phyloP scores from a whole-genome alignment of 495 filamentous ascomycete genomes.

The Trichoderma orchidacearum region DNA sequence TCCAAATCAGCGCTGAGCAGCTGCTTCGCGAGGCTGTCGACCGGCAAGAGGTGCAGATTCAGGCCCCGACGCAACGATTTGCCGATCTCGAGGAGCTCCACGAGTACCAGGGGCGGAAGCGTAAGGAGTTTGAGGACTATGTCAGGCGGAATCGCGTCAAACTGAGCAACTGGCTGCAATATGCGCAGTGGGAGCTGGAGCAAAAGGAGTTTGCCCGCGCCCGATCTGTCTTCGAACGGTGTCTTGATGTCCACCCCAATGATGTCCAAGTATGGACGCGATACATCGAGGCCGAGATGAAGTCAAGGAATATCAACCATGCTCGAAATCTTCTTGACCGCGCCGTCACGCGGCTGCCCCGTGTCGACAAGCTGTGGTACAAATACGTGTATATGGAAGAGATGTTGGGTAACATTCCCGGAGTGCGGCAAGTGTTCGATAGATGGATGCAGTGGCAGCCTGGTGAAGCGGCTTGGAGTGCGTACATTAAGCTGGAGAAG shows the following conservation, averaged over 20 bases:
- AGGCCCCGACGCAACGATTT: conserved; percentile 88
- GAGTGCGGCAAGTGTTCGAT: conserved; percentile 90
- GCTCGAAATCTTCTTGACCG: conserved; percentile 88
- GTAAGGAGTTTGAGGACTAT: conserved; percentile 97
- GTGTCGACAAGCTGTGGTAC: conserved; percentile 94
- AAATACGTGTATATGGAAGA: conserved; percentile 99
- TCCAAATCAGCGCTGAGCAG: conserved; percentile 93
- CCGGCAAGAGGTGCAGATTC: conserved; percentile 77
- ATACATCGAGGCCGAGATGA: conserved; percentile 95
- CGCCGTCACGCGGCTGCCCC: conserved; percentile 81
- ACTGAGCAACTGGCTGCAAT: conserved; percentile 98
- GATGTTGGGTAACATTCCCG: conserved; percentile 83
- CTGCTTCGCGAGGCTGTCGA: conserved; percentile 96
- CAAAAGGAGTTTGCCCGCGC: conserved; percentile 97
- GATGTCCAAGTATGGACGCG: conserved; percentile 46
- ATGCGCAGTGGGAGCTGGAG: conserved; percentile 94
- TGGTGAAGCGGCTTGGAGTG: conserved; percentile 86
- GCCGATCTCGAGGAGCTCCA: conserved; percentile 95
- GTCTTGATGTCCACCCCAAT: conserved; percentile 81
- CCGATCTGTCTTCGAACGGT: conserved; percentile 90
- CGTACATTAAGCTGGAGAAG: conserved; percentile 95
- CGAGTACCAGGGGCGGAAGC: conserved; percentile 90
- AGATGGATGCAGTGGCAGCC: conserved; percentile 98
- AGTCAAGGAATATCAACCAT: conserved; percentile 92
- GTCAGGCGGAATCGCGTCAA: conserved; percentile 88